A percentile compares a stretch with the other conserved stretches of the same genome.
These are phyloP conservation scores for Calonectria henricotiae DNA, from an alignment of 2,329 filamentous ascomycete species.

Conservation along the genomic window DNA sequence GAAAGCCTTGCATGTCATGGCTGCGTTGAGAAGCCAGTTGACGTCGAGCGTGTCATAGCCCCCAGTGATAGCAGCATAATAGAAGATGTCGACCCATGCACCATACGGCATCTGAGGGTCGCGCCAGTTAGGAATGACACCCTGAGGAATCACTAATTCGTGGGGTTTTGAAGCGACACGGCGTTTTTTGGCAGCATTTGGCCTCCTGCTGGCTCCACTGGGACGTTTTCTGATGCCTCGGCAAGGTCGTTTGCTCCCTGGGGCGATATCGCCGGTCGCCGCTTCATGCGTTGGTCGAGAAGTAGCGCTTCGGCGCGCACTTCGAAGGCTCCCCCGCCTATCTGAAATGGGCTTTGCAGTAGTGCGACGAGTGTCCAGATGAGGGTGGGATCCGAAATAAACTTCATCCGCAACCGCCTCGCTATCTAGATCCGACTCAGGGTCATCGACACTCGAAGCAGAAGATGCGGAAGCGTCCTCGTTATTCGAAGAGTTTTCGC, in stretches of 20 bases:
- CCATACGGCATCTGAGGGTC: constrained; percentile 75
- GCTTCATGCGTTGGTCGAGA: constrained; percentile 26
- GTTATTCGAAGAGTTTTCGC: constrained; percentile 39
- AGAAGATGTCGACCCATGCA: constrained; percentile 80
- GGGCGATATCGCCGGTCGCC: not conserved
- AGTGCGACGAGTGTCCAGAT: constrained; percentile 23
- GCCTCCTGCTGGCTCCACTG: constrained; percentile 27
- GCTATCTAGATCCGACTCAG: constrained; percentile 41
- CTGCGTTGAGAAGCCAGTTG: constrained; percentile 77
- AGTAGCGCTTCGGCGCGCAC: constrained; percentile 40
- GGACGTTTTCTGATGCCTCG: constrained; percentile 42
- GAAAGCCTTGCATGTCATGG: constrained; percentile 76
- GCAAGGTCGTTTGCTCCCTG: constrained; percentile 7
- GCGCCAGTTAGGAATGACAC: constrained; percentile 70
- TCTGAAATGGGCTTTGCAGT: not conserved
- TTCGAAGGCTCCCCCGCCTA: constrained; percentile 35
- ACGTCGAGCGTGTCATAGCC: constrained; percentile 63
- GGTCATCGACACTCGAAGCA: constrained; percentile 28
- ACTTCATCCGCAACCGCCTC: constrained; percentile 28
- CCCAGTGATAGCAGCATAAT: constrained; percentile 72
- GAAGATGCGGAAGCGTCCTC: constrained; percentile 40
- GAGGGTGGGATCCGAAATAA: constrained; percentile 32
- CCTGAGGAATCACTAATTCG: constrained; percentile 33
- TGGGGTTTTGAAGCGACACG: constrained; percentile 36
- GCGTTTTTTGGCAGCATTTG: constrained; percentile 45